phyloP scores from a whole-genome alignment of 1,284 basidiomycete genomes.

The Gomphus bonarii region DNA sequence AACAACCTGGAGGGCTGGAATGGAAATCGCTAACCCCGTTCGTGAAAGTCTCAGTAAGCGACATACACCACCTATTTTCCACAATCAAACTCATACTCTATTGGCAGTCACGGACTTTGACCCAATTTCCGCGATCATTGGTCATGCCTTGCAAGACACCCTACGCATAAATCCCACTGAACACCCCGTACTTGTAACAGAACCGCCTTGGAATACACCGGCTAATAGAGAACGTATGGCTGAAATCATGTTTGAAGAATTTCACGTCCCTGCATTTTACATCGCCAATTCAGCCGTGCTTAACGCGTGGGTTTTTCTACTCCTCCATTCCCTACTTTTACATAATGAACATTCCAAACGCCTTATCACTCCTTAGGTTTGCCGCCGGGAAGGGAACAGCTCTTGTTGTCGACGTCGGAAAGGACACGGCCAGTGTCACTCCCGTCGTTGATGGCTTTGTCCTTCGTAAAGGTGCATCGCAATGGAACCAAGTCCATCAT shows the following conservation, averaged over 20 bases:
- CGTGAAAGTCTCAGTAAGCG: slow-evolving; percentile 76
- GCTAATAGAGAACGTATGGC: slow-evolving; percentile 88
- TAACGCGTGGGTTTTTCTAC: slow-evolving; percentile 60
- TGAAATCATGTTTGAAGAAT: slow-evolving; percentile 96
- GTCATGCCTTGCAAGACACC: slow-evolving; percentile 65
- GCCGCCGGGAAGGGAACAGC: slow-evolving; percentile 95
- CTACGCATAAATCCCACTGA: slow-evolving; percentile 70
- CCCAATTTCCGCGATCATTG: slow-evolving; percentile 63
- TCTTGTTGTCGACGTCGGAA: slow-evolving; percentile 89
- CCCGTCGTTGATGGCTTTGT: slow-evolving; percentile 98
- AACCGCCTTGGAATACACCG: slow-evolving; percentile 92
- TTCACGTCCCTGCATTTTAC: slow-evolving; percentile 92
- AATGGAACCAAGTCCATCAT: neutral
- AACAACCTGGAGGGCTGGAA: slow-evolving; percentile 82
- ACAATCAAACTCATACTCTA: slow-evolving; percentile 10
- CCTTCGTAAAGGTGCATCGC: slow-evolving; percentile 72
- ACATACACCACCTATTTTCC: neutral
- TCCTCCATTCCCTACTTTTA: neutral
- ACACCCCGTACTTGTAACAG: slow-evolving; percentile 90
- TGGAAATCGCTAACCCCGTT: slow-evolving; percentile 83
- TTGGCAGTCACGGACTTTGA: slow-evolving; percentile 68
- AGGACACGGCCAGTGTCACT: slow-evolving; percentile 81
- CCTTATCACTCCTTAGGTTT: slow-evolving; percentile 48
- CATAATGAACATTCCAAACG: slow-evolving; percentile 4
- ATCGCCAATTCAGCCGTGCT: slow-evolving; percentile 95